Conservation (phyloP, 2,329 filamentous ascomycete species). For the Trichoderma atroviride region DNA sequence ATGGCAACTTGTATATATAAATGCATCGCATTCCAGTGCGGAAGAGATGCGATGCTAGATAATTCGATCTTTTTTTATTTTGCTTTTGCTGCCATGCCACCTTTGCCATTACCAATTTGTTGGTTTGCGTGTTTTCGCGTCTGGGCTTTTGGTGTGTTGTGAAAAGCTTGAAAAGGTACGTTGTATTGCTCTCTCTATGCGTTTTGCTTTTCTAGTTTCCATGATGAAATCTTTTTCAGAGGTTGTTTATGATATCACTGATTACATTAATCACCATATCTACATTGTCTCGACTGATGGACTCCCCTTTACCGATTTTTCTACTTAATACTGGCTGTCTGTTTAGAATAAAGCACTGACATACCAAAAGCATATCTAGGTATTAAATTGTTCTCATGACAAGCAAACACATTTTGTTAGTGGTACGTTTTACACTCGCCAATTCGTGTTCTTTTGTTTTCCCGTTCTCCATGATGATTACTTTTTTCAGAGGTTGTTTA, state of each 20-base stretch:
- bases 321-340: not conserved
- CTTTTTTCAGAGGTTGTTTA: constrained; percentile 51
- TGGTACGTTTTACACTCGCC: not conserved
- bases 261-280: constrained; percentile 36
- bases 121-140: not conserved
- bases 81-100: not conserved
- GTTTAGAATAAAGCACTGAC: not conserved
- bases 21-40: constrained; percentile 38
- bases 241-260: constrained; percentile 52
- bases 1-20: constrained; percentile 43
- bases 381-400: not conserved
- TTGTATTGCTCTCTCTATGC: constrained; percentile 22
- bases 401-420: not conserved
- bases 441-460: not conserved
- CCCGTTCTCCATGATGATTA: constrained; percentile 43
- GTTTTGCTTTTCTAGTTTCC: constrained; percentile 26
- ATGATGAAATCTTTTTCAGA: constrained; percentile 49
- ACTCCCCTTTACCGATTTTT: not conserved
- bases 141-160: not conserved
- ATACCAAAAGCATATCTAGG: not conserved
- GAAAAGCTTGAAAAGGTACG: constrained; percentile 32
- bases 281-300: constrained; percentile 27
- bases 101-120: not conserved
- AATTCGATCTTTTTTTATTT: constrained; percentile 41
- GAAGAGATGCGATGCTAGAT: constrained; percentile 45